Conservation (phyloP, 2,329 filamentous ascomycete species). For the Diaporthe velutina region DNA sequence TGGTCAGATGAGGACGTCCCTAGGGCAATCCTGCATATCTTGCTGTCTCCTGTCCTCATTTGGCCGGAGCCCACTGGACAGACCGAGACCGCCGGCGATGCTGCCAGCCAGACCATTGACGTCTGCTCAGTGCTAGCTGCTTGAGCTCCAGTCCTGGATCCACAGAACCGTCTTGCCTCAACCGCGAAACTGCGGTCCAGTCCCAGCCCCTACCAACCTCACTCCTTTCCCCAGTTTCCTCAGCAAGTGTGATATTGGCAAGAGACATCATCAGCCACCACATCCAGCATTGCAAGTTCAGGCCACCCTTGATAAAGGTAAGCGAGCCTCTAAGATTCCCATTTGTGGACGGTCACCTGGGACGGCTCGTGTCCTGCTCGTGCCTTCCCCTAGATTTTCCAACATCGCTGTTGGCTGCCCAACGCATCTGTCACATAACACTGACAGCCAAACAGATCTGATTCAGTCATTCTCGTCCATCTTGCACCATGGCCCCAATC, state of each 20-base stretch:
- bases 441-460: constrained; percentile 29
- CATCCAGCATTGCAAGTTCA: not conserved
- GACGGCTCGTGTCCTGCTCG: no score
- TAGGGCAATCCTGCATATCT: not conserved
- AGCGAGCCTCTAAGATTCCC: not conserved
- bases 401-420: not conserved
- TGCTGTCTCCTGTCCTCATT: not conserved
- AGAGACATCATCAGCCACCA: not conserved
- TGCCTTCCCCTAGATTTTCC: not conserved
- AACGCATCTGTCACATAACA: not conserved
- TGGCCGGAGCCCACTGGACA: not conserved
- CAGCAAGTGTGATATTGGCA: not conserved
- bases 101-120: not conserved
- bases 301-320: not conserved
- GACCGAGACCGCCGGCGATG: not conserved
- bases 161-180: not conserved
- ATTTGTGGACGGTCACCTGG: not conserved
- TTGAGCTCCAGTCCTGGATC: not conserved
- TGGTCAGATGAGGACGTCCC: not conserved
- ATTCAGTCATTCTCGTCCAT: constrained; percentile 25
- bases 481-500: constrained; percentile 61
- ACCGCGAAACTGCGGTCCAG: not conserved
- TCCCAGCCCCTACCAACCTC: not conserved
- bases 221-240: not conserved
- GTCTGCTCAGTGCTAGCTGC: not conserved